phyloP scores from a whole-genome alignment of 2,329 filamentous ascomycete species.

The Trichoderma koningiopsis region DNA sequence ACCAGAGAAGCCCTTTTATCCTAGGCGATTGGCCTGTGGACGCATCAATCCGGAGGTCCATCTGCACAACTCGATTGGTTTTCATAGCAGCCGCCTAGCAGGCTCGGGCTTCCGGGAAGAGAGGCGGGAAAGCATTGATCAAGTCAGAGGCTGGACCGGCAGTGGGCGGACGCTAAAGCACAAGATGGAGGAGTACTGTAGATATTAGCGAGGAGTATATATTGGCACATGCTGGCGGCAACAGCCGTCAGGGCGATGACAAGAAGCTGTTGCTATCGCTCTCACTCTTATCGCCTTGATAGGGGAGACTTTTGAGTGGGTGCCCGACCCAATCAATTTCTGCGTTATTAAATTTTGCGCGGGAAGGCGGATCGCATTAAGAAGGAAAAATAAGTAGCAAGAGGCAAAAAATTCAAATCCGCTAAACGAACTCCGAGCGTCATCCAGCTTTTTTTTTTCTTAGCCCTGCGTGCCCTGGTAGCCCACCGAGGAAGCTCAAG shows the following conservation, averaged over 20 bases:
- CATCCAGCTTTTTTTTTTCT: constrained; percentile 23
- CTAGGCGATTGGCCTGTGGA: not conserved
- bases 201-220: too few relatives aligned
- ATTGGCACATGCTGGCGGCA: constrained; percentile 4
- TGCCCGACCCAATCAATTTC: constrained; percentile 24
- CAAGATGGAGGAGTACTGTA: too few relatives aligned
- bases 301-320: constrained; percentile 21
- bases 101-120: constrained; percentile 16
- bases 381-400: constrained; percentile 1
- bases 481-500: constrained; percentile 14
- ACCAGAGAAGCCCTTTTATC: not conserved
- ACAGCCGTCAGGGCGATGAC: not conserved
- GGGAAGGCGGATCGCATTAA: constrained; percentile 14
- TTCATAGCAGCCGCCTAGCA: not conserved
- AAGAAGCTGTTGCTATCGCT: not conserved
- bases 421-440: constrained; percentile 16
- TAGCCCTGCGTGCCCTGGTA: constrained; percentile 21
- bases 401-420: constrained; percentile 15
- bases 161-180: not conserved
- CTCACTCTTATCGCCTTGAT: constrained; percentile 21
- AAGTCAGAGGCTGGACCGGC: not conserved
- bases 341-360: constrained; percentile 27
- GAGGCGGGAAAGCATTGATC: not conserved
- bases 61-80: not conserved
- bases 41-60: not conserved